These are phyloP conservation scores for Shiraia sp. DNA, from an alignment of 2,329 filamentous ascomycete genomes.

Conservation along the genomic window DNA sequence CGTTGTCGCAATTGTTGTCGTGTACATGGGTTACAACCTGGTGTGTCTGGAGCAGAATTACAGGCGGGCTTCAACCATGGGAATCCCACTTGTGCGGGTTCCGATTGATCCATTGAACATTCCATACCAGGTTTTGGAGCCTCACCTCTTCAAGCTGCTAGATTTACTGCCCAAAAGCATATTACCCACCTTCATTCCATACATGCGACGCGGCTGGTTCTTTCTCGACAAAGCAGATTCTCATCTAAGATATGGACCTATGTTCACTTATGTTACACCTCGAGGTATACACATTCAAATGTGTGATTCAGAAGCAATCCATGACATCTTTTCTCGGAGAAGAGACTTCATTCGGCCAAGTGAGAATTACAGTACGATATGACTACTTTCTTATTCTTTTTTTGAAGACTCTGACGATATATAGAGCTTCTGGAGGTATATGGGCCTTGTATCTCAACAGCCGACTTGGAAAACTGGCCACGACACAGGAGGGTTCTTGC, in stretches of 20 bases:
- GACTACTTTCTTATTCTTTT: too few species aligned
- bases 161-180: conserved; percentile 3
- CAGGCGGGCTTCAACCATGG: conserved; percentile 10
- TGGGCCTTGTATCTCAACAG: conserved; percentile 14
- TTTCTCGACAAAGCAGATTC: conserved; percentile 17
- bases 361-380: conserved; percentile 19
- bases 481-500: conserved; percentile 24
- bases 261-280: conserved; percentile 17
- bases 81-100: conserved; percentile 13
- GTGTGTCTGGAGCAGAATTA: conserved; percentile 6
- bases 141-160: conserved; percentile 11
- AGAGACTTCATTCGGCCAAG: conserved; percentile 16
- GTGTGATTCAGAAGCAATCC: conserved; percentile 15
- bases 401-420: too few species aligned
- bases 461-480: conserved; percentile 27
- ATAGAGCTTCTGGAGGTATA: conserved; percentile 16
- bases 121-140: conserved; percentile 14
- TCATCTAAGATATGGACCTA: conserved; percentile 13
- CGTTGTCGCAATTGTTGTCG: background rate
- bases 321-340: conserved; percentile 13
- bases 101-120: conserved; percentile 15
- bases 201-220: conserved; percentile 20
- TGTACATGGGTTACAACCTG: background rate
- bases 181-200: conserved; percentile 9
- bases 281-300: conserved; percentile 13